These are phyloP conservation scores for Xylaria curta DNA, from an alignment of 495 filamentous ascomycete species.

Conservation along the genomic window DNA sequence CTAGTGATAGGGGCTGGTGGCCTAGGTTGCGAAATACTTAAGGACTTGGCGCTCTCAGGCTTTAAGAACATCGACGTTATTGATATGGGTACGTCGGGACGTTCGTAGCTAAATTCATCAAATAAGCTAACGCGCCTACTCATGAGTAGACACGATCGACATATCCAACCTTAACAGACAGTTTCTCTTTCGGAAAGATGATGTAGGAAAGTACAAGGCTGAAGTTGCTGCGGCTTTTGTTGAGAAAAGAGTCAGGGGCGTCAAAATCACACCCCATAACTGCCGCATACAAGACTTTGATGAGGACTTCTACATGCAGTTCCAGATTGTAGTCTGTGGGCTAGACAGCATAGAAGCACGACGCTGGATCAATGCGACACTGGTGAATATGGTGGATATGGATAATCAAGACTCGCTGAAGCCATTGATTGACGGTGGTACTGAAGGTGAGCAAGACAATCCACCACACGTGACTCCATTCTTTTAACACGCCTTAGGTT, in stretches of 20 bases:
- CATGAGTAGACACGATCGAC: constrained; percentile 82
- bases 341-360: constrained; percentile 96
- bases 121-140: constrained; percentile 33
- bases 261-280: constrained; percentile 91
- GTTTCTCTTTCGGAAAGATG: constrained; percentile 90
- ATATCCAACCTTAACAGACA: constrained; percentile 98
- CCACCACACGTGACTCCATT: not conserved
- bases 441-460: constrained; percentile 68
- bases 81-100: constrained; percentile 73
- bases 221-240: constrained; percentile 92
- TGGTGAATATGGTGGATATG: constrained; percentile 81
- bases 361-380: constrained; percentile 95
- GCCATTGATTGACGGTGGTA: constrained; percentile 94
- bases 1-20: constrained; percentile 90
- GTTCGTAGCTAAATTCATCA: constrained; percentile 28
- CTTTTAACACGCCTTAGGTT: constrained; percentile 58
- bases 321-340: constrained; percentile 92
- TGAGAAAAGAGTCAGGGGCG: constrained; percentile 82
- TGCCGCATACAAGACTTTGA: constrained; percentile 97
- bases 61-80: constrained; percentile 99
- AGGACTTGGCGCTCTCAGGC: constrained; percentile 93
- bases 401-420: constrained; percentile 82
- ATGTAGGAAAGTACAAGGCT: constrained; percentile 94
- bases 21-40: constrained; percentile 94
- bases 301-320: constrained; percentile 97